phyloP scores from a whole-genome alignment of 148 eudicot genomes.

The Rhododendron williamsianum region DNA sequence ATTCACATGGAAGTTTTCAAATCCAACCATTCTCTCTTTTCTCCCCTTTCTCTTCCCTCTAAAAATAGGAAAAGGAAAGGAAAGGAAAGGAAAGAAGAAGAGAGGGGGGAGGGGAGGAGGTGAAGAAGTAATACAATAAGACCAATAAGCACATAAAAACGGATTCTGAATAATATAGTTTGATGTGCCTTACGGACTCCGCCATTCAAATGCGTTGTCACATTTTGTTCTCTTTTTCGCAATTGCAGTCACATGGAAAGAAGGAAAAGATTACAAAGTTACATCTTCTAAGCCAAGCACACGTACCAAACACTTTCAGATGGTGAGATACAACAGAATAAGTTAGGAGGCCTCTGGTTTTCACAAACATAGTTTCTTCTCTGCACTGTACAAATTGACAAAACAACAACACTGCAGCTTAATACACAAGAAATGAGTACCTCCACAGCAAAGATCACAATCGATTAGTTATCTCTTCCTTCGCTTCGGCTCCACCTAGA shows the following conservation, averaged over 20 bases:
- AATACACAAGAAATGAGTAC: constrained; percentile 19
- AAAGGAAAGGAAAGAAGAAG: neutral
- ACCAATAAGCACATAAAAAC: constrained; percentile 2
- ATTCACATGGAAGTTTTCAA: neutral
- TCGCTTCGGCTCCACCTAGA: constrained; percentile 39
- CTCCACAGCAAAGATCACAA: constrained; percentile 11
- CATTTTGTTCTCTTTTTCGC: neutral
- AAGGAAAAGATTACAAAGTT: neutral
- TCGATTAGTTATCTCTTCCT: constrained; percentile 29
- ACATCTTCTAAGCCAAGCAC: constrained; percentile 1
- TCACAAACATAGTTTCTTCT: constrained; percentile 24
- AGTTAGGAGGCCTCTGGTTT: constrained; percentile 19
- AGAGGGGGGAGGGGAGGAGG: neutral
- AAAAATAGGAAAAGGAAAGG: neutral
- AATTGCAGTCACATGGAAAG: neutral
- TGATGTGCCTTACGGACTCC: neutral
- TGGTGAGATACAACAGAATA: constrained; percentile 8
- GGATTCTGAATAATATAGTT: neutral
- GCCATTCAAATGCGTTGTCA: neutral
- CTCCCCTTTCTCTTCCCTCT: neutral
- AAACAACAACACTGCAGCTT: constrained; percentile 24
- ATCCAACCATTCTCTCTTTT: neutral
- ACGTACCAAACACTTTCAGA: constrained; percentile 4
- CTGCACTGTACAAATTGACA: constrained; percentile 42
- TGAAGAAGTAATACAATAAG: neutral